These are phyloP conservation scores for Fusarium praegraminearum DNA, from an alignment of 2,329 filamentous ascomycete species.

Conservation along the genomic window DNA sequence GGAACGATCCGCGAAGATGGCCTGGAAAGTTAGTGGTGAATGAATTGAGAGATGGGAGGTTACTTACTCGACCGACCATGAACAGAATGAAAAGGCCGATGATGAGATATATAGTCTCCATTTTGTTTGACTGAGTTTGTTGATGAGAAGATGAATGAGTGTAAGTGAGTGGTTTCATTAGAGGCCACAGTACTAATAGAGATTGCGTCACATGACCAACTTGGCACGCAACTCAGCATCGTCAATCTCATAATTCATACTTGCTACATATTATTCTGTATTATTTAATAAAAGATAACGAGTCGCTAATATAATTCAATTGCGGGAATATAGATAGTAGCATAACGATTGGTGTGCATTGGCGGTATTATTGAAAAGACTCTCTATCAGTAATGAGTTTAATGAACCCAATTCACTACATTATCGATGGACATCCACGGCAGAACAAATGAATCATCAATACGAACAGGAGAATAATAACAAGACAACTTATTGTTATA, in stretches of 20 bases:
- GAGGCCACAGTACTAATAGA: not conserved
- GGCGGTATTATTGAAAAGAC: too few species aligned
- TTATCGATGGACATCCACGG: too few species aligned
- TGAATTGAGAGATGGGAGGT: too few species aligned
- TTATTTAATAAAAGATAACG: too few species aligned
- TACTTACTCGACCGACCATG: conserved; percentile 29
- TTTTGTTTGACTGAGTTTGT: not conserved
- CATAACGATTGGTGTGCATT: too few species aligned
- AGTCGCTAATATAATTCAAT: too few species aligned
- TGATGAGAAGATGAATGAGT: not conserved
- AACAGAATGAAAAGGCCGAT: conserved; percentile 36
- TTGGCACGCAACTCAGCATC: not conserved
- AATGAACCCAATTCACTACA: too few species aligned
- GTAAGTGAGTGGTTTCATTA: not conserved
- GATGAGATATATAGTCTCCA: conserved; percentile 41
- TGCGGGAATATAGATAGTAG: too few species aligned
- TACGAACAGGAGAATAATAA: too few species aligned
- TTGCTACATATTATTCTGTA: not conserved
- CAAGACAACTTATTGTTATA: too few species aligned
- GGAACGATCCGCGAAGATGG: conserved; percentile 39
- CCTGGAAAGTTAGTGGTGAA: conserved; percentile 7
- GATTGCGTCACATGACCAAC: conserved; percentile 23
- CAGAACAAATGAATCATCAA: too few species aligned
- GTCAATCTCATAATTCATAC: not conserved
- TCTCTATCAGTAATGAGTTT: too few species aligned